A percentile compares a stretch with the other conserved stretches of the same genome.
Conservation (phyloP, 208 protist species). For the Trypanosoma lewisi region DNA sequence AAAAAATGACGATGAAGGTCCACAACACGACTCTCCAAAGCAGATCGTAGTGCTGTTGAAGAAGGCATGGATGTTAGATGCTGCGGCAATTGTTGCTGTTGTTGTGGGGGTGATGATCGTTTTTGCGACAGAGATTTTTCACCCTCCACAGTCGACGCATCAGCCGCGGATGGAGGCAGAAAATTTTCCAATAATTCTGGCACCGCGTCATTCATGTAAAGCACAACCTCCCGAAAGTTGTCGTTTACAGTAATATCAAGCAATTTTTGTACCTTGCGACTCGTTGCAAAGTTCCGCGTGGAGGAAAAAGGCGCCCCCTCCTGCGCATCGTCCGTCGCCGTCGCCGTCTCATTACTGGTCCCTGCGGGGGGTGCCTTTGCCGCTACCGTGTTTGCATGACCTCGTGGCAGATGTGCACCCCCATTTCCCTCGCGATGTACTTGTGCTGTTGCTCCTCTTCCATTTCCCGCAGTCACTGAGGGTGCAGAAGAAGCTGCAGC, state of each 20-base stretch:
- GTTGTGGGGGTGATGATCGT: neutral
- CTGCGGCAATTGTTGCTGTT: neutral
- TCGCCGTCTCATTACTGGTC: neutral
- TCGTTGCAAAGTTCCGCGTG: conserved; percentile 27
- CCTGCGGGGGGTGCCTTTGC: neutral
- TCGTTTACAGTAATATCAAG: conserved; percentile 61
- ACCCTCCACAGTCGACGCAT: neutral
- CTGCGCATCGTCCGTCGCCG: neutral
- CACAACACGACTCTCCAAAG: conserved; percentile 57
- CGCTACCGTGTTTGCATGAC: no score
- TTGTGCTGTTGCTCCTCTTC: neutral
- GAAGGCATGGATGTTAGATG: conserved; percentile 1
- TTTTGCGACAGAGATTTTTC: conserved; percentile 2
- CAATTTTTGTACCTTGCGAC: conserved; percentile 39
- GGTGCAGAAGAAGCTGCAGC: no score
- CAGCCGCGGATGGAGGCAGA: conserved; percentile 11
- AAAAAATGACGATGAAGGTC: conserved; percentile 64
- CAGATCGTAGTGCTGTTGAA: conserved; percentile 40
- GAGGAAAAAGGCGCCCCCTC: neutral
- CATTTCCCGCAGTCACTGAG: no score
- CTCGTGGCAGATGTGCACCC: no score
- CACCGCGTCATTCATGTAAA: conserved; percentile 58
- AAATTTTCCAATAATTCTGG: conserved; percentile 36
- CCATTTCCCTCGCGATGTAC: no score
- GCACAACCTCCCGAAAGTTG: conserved; percentile 54